Evolutionary conservation across 2,329 filamentous ascomycete species (phyloP), one percentile per base, ranked within the genome.

Genomic region (Tolypocladium cylindrosporum): DNA sequence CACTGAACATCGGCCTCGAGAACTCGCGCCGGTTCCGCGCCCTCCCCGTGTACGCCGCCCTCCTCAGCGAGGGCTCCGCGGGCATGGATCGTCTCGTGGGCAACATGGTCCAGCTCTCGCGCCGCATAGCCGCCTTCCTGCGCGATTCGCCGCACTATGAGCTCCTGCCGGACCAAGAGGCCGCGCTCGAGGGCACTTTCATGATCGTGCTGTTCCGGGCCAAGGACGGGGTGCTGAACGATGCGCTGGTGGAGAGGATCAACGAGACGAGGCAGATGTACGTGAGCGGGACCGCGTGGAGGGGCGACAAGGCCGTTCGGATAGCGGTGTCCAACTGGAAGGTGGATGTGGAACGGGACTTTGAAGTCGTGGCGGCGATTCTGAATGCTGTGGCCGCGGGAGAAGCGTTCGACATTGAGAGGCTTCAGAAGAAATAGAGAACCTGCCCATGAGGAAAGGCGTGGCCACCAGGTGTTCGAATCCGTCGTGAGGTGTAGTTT

Each of bases 11-110:
- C 58, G 91, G 91, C 24, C 77, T 97, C 24, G 92, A 97, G 66
- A 97, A 97, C 72, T 96, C 91, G 2, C 85, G 92, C 43, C 87
- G 92, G 7, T 96, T 97, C 76, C 84, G 93, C 56, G 92, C 92
- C 0, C 77, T 97, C n/a, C 92, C 93, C 0, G 88, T 91, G 10
- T 97, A 97, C 68, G 86, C 90, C 13, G 88, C 87, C 0, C 79
- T 97, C 2, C 70, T 87, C 24, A 87, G 88, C 53, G 88, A 94
- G 65, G 93, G 93, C 0, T 77, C 78, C 1, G 69, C 78, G 0
- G 91, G 91, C 0, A 83, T 95, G 62, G 76, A 78, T 1, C 75
- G 79, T 1, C 87, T 96, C 74, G 75, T 96, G 5, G 78, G 82
- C 60, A 80, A 83, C 34, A 91, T 96, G 75, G 85, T 91, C 34